Evolutionary conservation across 768 basidiomycete genomes (phyloP), one percentile per base, ranked within the genome.

Genomic region (Lentinula boryana): DNA sequence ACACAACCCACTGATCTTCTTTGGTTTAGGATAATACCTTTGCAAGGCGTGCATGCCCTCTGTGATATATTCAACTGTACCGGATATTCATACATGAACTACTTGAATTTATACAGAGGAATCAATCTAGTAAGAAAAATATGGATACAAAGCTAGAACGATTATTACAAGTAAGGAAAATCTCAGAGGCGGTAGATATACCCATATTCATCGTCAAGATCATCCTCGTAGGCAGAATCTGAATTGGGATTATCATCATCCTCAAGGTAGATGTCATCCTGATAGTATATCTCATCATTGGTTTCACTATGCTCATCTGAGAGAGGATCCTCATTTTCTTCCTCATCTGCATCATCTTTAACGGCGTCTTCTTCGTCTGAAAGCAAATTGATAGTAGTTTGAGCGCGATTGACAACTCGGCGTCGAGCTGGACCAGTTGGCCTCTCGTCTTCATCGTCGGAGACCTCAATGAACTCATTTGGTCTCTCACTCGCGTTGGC

Each of bases 311-410:
- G 31, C 8, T 46, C 32, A 48, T 18, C 32, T 0, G 16, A 32
- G 35, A n/a, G 21, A 27, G 4, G 8, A 4, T 4, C 35, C 6
- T 49, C 35, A 40, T 31, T 18, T 13, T 52, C 33, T 16, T 41
- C 48, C 10, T 51, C 48, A 36, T 52, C 59, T 27, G 41, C 59
- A 16, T 52, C 33, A 32, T 41, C 48, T 5, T 51, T 33, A 36
- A 27, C 59, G 12, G 41, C 59, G 3, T 53, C 38, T 31, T 60
- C 59, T 10, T 60, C 59, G n/a, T 60, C 59, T 9, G 59, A 60
- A 10, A 46, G 43, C 10, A 40, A 3, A 27, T 43, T 43, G 55
- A 43, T 56, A 31, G 55, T 32, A 13, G 13, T 23, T 23, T 43
- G 55, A 2, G 40, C 55, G 12, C 38, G 38, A 36, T 16, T 41